These are phyloP conservation scores for Lepiota venenata DNA, from an alignment of 768 basidiomycete genomes.

Conservation along the genomic window DNA sequence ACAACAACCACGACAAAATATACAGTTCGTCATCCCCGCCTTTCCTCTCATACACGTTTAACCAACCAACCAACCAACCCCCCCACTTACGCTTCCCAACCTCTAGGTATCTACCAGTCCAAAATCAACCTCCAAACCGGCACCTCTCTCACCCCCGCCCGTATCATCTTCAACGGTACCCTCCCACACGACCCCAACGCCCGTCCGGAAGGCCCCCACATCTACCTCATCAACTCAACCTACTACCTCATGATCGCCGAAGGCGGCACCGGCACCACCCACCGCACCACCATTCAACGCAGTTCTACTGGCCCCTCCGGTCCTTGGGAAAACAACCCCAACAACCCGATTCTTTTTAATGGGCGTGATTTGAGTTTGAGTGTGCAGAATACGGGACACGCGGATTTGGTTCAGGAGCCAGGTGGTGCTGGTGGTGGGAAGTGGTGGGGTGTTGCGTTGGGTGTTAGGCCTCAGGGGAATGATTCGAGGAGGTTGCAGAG, in stretches of 20 bases:
- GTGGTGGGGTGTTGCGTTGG: conserved; percentile 41
- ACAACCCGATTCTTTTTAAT: conserved; percentile 37
- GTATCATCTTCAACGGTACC: conserved; percentile 34
- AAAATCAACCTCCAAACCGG: conserved; percentile 36
- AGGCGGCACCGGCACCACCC: conserved; percentile 33
- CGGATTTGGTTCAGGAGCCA: conserved; percentile 28
- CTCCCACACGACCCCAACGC: conserved; percentile 30
- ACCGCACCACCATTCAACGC: conserved; percentile 35
- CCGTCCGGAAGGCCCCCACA: conserved; percentile 39
- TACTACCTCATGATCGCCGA: conserved; percentile 40
- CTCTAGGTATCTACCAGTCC: conserved; percentile 35
- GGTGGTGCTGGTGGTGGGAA: conserved; percentile 23
- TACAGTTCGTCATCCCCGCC: conserved; percentile 22
- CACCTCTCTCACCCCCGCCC: conserved; percentile 30
- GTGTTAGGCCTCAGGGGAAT: conserved; percentile 30
- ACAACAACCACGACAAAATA: conserved; percentile 37
- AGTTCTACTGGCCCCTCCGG: conserved; percentile 31
- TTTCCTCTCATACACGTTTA: not conserved
- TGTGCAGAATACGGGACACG: conserved; percentile 37
- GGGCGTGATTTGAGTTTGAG: conserved; percentile 29
- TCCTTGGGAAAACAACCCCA: conserved; percentile 38
- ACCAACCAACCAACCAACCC: too few species aligned
- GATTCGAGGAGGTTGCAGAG: conserved; percentile 14
- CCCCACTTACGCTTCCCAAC: not conserved
- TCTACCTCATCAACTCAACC: conserved; percentile 33